Conservation (phyloP, 176 grass and related monocot genomes). For the Musa schizocarpa region DNA sequence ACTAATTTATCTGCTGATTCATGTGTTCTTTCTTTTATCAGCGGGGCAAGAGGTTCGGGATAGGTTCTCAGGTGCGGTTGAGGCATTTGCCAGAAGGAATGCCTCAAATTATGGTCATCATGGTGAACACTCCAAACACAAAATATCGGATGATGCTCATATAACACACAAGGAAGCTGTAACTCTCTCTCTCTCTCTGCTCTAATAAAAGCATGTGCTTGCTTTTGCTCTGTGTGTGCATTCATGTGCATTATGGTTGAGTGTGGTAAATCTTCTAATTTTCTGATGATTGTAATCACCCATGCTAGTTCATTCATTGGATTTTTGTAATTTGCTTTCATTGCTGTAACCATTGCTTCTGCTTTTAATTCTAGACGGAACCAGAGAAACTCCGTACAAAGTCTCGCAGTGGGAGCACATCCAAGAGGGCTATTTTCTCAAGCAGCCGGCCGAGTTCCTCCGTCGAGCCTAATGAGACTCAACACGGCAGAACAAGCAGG, state of each 20-base stretch:
- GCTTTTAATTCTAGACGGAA: not conserved
- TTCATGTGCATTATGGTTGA: too few species aligned
- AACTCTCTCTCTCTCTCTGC: slow-evolving; percentile 18
- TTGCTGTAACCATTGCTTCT: not conserved
- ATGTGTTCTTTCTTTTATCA: not conserved
- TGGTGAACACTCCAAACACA: slow-evolving; percentile 37
- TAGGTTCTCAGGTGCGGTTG: slow-evolving; percentile 25
- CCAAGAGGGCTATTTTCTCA: slow-evolving; percentile 44
- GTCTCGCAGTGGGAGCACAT: slow-evolving; percentile 55
- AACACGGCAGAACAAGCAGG: slow-evolving; percentile 41
- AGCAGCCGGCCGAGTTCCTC: slow-evolving; percentile 47
- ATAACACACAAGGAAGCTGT: slow-evolving; percentile 50
- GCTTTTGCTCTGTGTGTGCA: not conserved
- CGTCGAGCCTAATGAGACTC: slow-evolving; percentile 40
- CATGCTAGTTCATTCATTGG: not conserved
- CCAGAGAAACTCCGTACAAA: slow-evolving; percentile 37
- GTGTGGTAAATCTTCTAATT: too few species aligned
- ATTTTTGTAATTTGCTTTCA: not conserved
- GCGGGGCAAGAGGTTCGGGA: slow-evolving; percentile 18
- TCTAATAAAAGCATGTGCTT: not conserved
- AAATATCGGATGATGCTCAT: slow-evolving; percentile 31
- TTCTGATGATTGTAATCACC: too few species aligned
- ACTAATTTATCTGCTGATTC: not conserved
- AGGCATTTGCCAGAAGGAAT: slow-evolving; percentile 45
- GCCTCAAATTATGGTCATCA: slow-evolving; percentile 37